phyloP scores from a whole-genome alignment of 1,284 basidiomycete genomes.

The Omphalotus olearius region DNA sequence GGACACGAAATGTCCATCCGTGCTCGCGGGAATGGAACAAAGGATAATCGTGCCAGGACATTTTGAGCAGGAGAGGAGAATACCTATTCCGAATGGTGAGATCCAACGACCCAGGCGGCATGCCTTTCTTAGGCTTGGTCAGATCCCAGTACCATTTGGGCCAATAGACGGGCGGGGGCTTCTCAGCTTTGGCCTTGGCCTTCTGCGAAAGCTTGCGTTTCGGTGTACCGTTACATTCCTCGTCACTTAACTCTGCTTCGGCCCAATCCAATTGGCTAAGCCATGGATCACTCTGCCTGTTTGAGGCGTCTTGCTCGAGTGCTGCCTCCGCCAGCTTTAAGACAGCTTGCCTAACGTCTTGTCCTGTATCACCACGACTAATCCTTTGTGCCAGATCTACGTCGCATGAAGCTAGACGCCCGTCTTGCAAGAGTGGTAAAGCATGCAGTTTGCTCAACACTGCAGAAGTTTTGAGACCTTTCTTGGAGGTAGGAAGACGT shows the following conservation, averaged over 20 bases:
- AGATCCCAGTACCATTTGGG: slow-evolving; percentile 99
- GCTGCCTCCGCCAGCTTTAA: slow-evolving; percentile 23
- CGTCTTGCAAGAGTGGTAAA: slow-evolving; percentile 24
- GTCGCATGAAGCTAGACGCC: slow-evolving; percentile 25
- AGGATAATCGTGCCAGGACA: slow-evolving; percentile 88
- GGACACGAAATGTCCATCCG: slow-evolving; percentile 90
- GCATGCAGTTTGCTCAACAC: slow-evolving; percentile 30
- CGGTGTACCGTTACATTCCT: slow-evolving; percentile 8
- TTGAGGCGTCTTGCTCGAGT: slow-evolving; percentile 16
- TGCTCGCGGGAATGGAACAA: slow-evolving; percentile 85
- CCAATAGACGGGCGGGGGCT: slow-evolving; percentile 52
- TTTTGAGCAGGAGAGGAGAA: slow-evolving; percentile 80
- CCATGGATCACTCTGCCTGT: slow-evolving; percentile 35
- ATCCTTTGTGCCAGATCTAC: slow-evolving; percentile 27
- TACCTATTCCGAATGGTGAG: slow-evolving; percentile 84
- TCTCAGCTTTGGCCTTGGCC: slow-evolving; percentile 20
- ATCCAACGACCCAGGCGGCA: slow-evolving; percentile 70
- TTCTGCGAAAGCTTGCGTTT: slow-evolving; percentile 21
- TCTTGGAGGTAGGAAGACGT: slow-evolving; percentile 25
- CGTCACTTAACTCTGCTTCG: slow-evolving; percentile 16
- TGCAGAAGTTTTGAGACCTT: slow-evolving; percentile 22
- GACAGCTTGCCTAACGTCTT: slow-evolving; percentile 18
- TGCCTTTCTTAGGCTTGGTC: slow-evolving; percentile 62
- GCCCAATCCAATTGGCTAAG: slow-evolving; percentile 55
- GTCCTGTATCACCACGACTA: slow-evolving; percentile 21